Conservation (phyloP, 2,329 filamentous ascomycete genomes). For the Penicillium sp. region DNA sequence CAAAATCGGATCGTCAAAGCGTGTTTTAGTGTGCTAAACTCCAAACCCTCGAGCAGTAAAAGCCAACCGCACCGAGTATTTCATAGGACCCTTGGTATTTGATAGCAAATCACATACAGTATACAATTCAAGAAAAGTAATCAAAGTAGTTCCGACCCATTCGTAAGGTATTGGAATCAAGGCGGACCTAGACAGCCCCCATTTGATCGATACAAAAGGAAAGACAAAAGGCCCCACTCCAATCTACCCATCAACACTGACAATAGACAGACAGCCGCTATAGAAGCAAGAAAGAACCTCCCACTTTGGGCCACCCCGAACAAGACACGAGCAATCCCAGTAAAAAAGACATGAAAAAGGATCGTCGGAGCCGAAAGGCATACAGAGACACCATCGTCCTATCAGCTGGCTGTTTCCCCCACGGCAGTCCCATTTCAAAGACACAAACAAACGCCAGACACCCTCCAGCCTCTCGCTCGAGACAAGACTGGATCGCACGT, state of each 20-base stretch:
- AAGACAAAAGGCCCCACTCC: background rate
- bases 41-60: too few relatives aligned
- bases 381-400: background rate
- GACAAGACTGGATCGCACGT: slow-evolving; percentile 19
- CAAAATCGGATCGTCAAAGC: too few relatives aligned
- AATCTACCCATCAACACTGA: background rate
- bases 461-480: slow-evolving; percentile 18
- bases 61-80: too few relatives aligned
- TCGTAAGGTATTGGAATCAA: background rate
- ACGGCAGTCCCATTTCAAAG: background rate
- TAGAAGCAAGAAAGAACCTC: background rate
- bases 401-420: background rate
- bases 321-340: background rate
- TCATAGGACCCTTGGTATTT: too few relatives aligned
- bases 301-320: background rate
- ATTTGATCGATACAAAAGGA: background rate
- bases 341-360: background rate
- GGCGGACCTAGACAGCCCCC: background rate
- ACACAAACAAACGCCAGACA: slow-evolving; percentile 17
- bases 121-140: background rate
- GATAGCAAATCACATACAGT: background rate
- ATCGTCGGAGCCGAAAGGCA: background rate
- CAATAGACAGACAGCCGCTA: background rate
- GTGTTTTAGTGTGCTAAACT: too few relatives aligned
- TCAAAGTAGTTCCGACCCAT: background rate